phyloP scores from a whole-genome alignment of 1,139 yeast genomes.

The Debaryomyces nepalensis region DNA sequence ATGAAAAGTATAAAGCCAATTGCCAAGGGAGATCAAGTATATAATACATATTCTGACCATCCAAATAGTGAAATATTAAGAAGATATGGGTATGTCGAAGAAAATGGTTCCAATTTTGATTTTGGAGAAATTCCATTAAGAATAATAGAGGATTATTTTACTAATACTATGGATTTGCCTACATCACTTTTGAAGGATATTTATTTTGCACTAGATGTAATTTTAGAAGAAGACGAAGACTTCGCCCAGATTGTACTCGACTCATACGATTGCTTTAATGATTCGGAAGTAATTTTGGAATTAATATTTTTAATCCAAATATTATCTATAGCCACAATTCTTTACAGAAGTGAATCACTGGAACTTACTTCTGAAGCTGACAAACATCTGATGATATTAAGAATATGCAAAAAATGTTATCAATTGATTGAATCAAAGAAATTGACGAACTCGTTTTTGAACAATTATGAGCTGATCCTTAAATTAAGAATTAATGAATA shows the following conservation, averaged over 20 bases:
- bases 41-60: slow-evolving; percentile 87
- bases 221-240: slow-evolving; percentile 48
- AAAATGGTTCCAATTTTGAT: slow-evolving; percentile 73
- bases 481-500: slow-evolving; percentile 43
- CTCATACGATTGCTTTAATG: slow-evolving; percentile 62
- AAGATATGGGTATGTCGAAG: slow-evolving; percentile 89
- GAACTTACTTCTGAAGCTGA: slow-evolving; percentile 31
- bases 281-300: slow-evolving; percentile 64
- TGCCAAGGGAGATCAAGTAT: slow-evolving; percentile 69
- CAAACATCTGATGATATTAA: slow-evolving; percentile 41
- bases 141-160: slow-evolving; percentile 40
- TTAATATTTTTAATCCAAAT: slow-evolving; percentile 57
- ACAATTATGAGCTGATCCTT: slow-evolving; percentile 38
- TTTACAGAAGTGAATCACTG: slow-evolving; percentile 38
- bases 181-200: slow-evolving; percentile 33
- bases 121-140: slow-evolving; percentile 72
- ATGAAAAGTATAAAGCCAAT: slow-evolving; percentile 76
- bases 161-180: slow-evolving; percentile 27
- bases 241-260: slow-evolving; percentile 51
- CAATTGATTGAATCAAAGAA: slow-evolving; percentile 49
- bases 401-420: slow-evolving; percentile 51
- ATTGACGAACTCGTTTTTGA: slow-evolving; percentile 40
- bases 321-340: slow-evolving; percentile 45
- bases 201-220: slow-evolving; percentile 30
- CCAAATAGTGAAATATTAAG: slow-evolving; percentile 88